Conservation (phyloP, 2,329 filamentous ascomycete species). For the Dothistroma septosporum region DNA sequence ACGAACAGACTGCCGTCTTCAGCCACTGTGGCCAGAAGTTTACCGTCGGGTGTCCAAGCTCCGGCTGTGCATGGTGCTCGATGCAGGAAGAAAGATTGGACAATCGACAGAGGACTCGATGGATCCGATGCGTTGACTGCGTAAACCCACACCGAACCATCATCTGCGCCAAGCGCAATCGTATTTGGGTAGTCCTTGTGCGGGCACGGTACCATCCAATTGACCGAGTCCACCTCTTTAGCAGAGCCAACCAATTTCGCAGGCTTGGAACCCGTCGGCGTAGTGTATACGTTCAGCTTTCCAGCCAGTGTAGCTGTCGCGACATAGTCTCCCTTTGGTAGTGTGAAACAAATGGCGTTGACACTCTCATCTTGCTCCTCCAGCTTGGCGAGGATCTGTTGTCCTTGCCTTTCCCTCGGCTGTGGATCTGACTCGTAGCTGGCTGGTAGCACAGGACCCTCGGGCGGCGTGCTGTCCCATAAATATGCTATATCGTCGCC, state of each 20-base stretch:
- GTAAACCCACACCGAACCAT: slow-evolving; percentile 96
- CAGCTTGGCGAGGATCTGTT: slow-evolving; percentile 66
- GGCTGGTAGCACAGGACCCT: slow-evolving; percentile 63
- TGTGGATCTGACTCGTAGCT: slow-evolving; percentile 68
- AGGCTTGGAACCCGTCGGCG: slow-evolving; percentile 22
- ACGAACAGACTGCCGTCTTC: slow-evolving; percentile 88
- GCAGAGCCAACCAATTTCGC: slow-evolving; percentile 66
- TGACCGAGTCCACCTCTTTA: slow-evolving; percentile 81
- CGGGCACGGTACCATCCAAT: slow-evolving; percentile 80
- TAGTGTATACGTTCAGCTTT: slow-evolving; percentile 58
- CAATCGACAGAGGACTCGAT: slow-evolving; percentile 65
- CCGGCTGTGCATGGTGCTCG: slow-evolving; percentile 82
- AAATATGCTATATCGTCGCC: slow-evolving; percentile 83
- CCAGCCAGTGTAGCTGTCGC: slow-evolving; percentile 88
- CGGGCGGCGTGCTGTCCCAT: slow-evolving; percentile 66
- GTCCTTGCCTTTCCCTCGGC: slow-evolving; percentile 53
- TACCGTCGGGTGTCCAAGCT: slow-evolving; percentile 83
- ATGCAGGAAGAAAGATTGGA: slow-evolving; percentile 90
- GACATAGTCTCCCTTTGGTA: slow-evolving; percentile 76
- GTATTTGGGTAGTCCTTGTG: slow-evolving; percentile 68
- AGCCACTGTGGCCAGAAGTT: slow-evolving; percentile 78
- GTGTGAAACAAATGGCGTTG: slow-evolving; percentile 78
- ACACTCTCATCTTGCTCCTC: slow-evolving; percentile 92
- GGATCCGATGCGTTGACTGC: slow-evolving; percentile 67
- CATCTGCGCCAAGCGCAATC: slow-evolving; percentile 79